Evolutionary conservation across 331 rosid genomes (phyloP).

Genomic region (Telfairia occidentalis): DNA sequence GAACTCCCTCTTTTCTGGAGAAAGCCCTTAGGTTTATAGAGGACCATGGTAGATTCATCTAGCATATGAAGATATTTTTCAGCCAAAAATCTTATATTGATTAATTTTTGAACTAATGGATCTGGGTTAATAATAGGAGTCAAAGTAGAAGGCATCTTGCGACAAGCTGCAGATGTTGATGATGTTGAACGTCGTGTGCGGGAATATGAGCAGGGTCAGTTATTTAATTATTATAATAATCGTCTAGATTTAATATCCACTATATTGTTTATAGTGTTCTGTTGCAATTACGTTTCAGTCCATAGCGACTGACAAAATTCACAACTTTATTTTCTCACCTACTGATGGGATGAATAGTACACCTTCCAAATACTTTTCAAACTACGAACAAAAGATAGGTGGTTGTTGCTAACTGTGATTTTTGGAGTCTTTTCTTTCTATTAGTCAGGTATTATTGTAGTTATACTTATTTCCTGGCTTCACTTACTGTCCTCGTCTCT

Average conservation of each 20-base stretch:
- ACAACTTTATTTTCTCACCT: neutral
- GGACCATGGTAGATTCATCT: conserved; percentile 51
- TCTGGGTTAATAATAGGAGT: conserved; percentile 48
- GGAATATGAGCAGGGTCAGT: conserved; percentile 79
- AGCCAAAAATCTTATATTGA: neutral
- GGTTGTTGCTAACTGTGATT: neutral
- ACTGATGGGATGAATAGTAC: neutral
- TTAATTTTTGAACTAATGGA: conserved; percentile 12
- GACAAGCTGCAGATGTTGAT: conserved; percentile 98
- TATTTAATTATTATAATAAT: conserved; percentile 3
- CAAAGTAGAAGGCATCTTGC: conserved; percentile 80
- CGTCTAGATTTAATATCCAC: neutral
- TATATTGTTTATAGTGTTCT: neutral
- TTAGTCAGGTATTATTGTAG: neutral
- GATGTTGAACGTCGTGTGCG: conserved; percentile 78
- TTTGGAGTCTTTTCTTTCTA: neutral
- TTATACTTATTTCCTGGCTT: neutral
- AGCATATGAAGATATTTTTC: neutral
- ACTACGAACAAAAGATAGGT: conserved; percentile 1
- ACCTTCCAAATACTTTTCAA: neutral
- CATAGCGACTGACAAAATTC: neutral
- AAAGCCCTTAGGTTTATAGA: conserved; percentile 76
- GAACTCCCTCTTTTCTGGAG: conserved; percentile 90
- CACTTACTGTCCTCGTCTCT: neutral
- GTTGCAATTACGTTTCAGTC: conserved; percentile 1